Base-by-base conservation (phyloP, 179 eudicot species). In the Amaranthus tricolor region DNA sequence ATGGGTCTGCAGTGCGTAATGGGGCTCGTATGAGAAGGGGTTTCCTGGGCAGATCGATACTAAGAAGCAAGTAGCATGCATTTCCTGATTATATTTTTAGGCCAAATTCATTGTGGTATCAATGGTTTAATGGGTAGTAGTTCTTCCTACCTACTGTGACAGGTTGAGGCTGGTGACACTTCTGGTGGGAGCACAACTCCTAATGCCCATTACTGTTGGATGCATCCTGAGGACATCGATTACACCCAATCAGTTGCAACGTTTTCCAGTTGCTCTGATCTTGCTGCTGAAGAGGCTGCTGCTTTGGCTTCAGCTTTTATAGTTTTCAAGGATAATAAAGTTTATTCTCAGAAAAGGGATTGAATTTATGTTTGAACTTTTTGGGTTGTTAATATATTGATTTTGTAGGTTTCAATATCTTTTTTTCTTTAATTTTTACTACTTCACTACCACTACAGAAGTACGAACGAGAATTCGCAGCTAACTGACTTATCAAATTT, bases 221-320 rank as follows among this genome's bases (percentile, higher is more conserved):
- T 78, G 87, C 87, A 96, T 7, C 96, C 97, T 1, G 99, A 95
- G 80, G 99, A 95, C 82, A 90, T 95, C 50, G 93, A 93, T 73
- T 95, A 90, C 19, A 62, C 47, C 0, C 83, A 95, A 6, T 88
- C 88, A 2, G 97, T 93, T 45, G 20, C 76, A 16, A 78, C 58
- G 48, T 88, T 91, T 47, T 78, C 76, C 63, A 43, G 71, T 60
- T 95, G 99, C 80, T 90, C 97, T 1, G 99, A 95, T 67, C 93
- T 95, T 63, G 96, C 91, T 70, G 96, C 91, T 31, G 99, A 95
- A 66, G 93, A 93, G 97, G 90, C 99, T 52, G 99, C 99, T 77
- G 88, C 95, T 74, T 80, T 92, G 82, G 97, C 96, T 62, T 71
- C 97, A 10, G 96, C 97, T 31, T 92, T 96, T 17, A 92, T 92